These are phyloP conservation scores for Aspergillus mulundensis DNA, from an alignment of 495 filamentous ascomycete species.

Conservation along the genomic window DNA sequence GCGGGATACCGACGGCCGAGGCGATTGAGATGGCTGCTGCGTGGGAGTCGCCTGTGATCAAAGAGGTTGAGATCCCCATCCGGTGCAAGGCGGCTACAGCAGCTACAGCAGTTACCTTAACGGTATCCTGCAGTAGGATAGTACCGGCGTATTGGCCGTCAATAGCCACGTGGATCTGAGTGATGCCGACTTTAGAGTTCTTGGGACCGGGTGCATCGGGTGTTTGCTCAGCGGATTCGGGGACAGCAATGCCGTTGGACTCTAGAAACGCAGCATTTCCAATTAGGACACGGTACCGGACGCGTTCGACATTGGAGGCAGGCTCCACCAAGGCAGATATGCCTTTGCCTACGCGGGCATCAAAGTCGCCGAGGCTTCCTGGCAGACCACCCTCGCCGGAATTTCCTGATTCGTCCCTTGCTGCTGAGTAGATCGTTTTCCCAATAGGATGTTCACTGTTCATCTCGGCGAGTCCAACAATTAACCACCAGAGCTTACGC, in stretches of 20 bases:
- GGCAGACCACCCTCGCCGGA: conserved; percentile 70
- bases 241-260: conserved; percentile 63
- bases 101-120: conserved; percentile 83
- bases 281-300: conserved; percentile 72
- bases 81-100: conserved; percentile 76
- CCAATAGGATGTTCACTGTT: conserved; percentile 94
- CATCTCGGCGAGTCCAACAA: conserved; percentile 90
- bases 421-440: conserved; percentile 70
- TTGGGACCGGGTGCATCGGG: conserved; percentile 22
- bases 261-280: conserved; percentile 76
- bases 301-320: conserved; percentile 55
- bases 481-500: conserved; percentile 83
- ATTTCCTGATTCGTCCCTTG: conserved; percentile 69
- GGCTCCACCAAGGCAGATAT: conserved; percentile 81
- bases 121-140: conserved; percentile 78
- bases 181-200: conserved; percentile 56
- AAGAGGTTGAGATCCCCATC: conserved; percentile 80
- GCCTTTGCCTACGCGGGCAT: conserved; percentile 78
- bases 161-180: conserved; percentile 88
- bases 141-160: conserved; percentile 74
- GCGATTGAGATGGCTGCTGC: conserved; percentile 81
- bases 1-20: conserved; percentile 72
- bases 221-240: conserved; percentile 51
- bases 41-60: conserved; percentile 90
- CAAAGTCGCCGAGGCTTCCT: conserved; percentile 79